Base-by-base conservation (phyloP, 2,329 filamentous ascomycete genomes). In the Helicocarpus griseus region DNA sequence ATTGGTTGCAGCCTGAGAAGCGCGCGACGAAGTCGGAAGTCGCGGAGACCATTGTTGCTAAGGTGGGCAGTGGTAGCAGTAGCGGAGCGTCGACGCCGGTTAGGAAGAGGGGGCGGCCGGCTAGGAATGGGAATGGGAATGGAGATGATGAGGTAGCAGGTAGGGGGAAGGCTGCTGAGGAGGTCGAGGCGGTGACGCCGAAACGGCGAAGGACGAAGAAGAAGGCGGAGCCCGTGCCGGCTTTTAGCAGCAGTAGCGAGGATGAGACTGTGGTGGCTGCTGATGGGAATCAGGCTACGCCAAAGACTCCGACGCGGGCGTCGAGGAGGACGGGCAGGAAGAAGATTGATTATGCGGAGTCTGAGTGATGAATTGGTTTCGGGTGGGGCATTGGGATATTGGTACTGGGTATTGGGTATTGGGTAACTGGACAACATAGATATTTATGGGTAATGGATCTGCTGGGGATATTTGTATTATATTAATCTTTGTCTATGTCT, bases 1-100 rank as follows among this genome's bases (percentile, higher is more conserved):
- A 94, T 55, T 96, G 89, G 89, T 71, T 96, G 21, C 77, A 83
- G 51, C 89, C 89, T 0, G 83, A 79, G 67, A 96, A 95, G 38
- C 43, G 55, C n/a, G 29, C 35, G 9, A 31, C 45, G 2, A 56
- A 53, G 24, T 36, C 46, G 8, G 36, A 47, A 13, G 39, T 47
- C 11, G 41, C 40, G 19, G 49, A 59, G 56, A 57, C 48, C 19
- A 26, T 53, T 53, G 41, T 22, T 24, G 21, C 24, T 2, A 40
- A 49, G 24, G 31, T 11, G n/a, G 22, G 41, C 4, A 19, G 41
- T 26, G 22, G 19, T 14, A 38, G 28, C 28, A 13, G 11, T 22
- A 41, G 4, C 3, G 26, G 14, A 11, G 9, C 21, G 26, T n/a
- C 24, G 17, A 24, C 24, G 29, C 17, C 48, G 14, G 21, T 21